A percentile compares a stretch with the other conserved stretches of the same genome.
Evolutionary conservation across 2,329 filamentous ascomycete genomes (phyloP).

Genomic region (Chalaropsis thielavioides): DNA sequence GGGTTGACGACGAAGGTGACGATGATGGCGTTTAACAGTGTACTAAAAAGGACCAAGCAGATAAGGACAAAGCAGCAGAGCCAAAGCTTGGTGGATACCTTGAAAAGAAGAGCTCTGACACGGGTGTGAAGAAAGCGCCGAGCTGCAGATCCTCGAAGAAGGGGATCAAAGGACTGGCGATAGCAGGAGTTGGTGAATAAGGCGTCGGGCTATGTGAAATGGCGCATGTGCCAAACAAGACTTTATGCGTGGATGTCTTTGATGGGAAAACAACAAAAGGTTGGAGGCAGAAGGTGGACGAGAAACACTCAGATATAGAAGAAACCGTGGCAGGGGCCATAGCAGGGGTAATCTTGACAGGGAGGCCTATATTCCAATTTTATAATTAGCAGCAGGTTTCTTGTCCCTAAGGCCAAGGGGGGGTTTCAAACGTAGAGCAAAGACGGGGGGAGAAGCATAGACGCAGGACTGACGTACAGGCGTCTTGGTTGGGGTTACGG

Average conservation of each 20-base stretch:
- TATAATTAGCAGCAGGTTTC: not conserved
- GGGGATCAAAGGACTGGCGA: not conserved
- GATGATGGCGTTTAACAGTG: not conserved
- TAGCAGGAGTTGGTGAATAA: not conserved
- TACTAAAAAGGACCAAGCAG: not conserved
- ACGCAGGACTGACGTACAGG: too few species aligned
- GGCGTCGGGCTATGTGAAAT: not conserved
- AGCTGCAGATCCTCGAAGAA: too few species aligned
- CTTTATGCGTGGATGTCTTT: not conserved
- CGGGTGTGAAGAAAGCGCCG: not conserved
- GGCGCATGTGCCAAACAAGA: not conserved
- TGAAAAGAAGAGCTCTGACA: not conserved
- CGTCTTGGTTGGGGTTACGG: too few species aligned
- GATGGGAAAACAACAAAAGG: not conserved
- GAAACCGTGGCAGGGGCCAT: conserved; percentile 1
- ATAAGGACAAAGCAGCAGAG: not conserved
- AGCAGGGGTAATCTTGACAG: not conserved
- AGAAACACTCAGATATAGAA: conserved; percentile 6
- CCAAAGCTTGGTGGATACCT: not conserved
- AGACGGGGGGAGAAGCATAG: not conserved
- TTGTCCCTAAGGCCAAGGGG: not conserved
- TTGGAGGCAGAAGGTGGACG: not conserved
- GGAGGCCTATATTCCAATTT: conserved; percentile 1
- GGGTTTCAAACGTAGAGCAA: not conserved
- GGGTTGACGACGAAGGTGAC: not conserved